Evolutionary conservation across 208 protist species (phyloP), one percentile per base, ranked within the genome.

Genomic region (Novymonas esmeraldas): DNA sequence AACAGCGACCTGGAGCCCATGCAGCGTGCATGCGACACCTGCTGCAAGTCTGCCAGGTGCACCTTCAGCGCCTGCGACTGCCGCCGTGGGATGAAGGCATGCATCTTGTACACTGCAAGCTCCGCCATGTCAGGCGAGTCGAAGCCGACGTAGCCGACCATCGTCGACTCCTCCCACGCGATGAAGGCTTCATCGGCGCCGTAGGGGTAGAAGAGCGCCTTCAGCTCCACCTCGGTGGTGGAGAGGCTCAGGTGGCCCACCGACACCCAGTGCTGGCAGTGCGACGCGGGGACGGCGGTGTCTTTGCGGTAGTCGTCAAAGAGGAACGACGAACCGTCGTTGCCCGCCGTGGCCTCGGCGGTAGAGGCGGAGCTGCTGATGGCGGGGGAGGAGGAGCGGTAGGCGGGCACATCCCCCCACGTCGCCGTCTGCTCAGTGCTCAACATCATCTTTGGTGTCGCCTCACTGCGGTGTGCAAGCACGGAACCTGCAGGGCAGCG

Each of bases 121-220:
- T 78, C 73, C 3, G 83, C 80, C 87, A 92, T 93, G 56, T 81
- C 80, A 6, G 51, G 63, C 45, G 78, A 81, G 18, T 83, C 78
- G 74, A 95, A 95, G 22, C 90, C 82, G 24, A 95, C 90, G 57
- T 79, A 93, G 6, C 90, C 90, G 10, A 77, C 57, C 31, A 92
- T 59, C 20, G 41, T 36, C 20, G 62, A 60, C 7, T 78, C 71
- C 22, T 89, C 78, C 50, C 63, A 76, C 9, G 79, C 50, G 16
- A 76, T 77, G 70, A 93, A 90, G 20, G 87, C 87, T 49, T 95
- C 87, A 60, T 95, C 87, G 28, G 76, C 90, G 22, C 90, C 84
- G 65, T 92, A 90, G 3, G 84, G 85, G 71, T 93, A 93, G 61
- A 95, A 95, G 71, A 95, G 81, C 31, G 76, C 76, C 72, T 84